A percentile compares a stretch with the other conserved stretches of the same genome.
Conservation (phyloP, 2,329 filamentous ascomycete species). For the Peltaster fructicola region DNA sequence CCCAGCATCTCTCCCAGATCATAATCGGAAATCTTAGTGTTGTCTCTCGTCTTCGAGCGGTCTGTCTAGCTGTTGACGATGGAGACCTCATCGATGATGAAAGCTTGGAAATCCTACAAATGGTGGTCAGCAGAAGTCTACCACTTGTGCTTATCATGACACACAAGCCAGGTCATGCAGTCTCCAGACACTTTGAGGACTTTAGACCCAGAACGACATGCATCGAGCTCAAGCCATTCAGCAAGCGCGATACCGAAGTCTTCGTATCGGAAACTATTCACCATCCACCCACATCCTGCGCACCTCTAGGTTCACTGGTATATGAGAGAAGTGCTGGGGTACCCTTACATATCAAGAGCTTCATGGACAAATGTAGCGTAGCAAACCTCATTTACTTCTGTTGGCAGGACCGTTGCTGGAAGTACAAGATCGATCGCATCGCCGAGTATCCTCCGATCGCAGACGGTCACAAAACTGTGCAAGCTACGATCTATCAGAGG, state of each 20-base stretch:
- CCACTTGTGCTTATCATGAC: too few relatives aligned
- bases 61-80: too few relatives aligned
- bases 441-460: conserved; percentile 66
- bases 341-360: conserved; percentile 79
- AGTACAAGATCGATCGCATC: conserved; percentile 68
- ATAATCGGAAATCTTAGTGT: too few relatives aligned
- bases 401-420: conserved; percentile 66
- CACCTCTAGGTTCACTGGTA: conserved; percentile 65
- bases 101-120: too few relatives aligned
- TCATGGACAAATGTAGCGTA: conserved; percentile 71
- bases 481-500: too few relatives aligned
- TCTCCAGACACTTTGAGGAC: too few relatives aligned
- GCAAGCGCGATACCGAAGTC: conserved; percentile 60
- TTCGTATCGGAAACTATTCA: conserved; percentile 74
- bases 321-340: conserved; percentile 81
- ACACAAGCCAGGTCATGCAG: too few relatives aligned
- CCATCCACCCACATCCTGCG: conserved; percentile 49
- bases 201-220: conserved; percentile 43
- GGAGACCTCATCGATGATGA: too few relatives aligned
- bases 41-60: too few relatives aligned
- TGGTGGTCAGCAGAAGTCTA: too few relatives aligned
- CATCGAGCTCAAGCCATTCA: conserved; percentile 55
- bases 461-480: too few relatives aligned
- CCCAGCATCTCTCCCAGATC: too few relatives aligned
- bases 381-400: conserved; percentile 85